A percentile compares a stretch with the other conserved stretches of the same genome.
phyloP scores from a whole-genome alignment of 108 stramenopile species.

The Craspedostauros australis region DNA sequence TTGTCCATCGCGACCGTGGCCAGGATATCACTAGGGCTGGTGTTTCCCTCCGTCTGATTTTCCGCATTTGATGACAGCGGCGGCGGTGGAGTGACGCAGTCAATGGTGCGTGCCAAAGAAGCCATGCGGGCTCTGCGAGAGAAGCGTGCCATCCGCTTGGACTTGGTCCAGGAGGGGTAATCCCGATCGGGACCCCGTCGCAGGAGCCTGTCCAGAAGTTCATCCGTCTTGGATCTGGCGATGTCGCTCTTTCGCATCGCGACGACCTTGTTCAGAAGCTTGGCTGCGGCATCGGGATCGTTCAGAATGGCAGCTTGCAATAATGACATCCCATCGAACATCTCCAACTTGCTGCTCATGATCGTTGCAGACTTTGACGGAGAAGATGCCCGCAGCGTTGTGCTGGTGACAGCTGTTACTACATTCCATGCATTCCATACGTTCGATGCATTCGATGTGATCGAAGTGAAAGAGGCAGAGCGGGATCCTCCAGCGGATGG shows the following conservation, averaged over 20 bases:
- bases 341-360: too few species aligned
- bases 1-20: background rate
- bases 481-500: too few species aligned
- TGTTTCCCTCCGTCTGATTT: too few species aligned
- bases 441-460: too few species aligned
- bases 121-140: constrained; percentile 44
- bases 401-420: too few species aligned
- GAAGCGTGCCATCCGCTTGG: constrained; percentile 25
- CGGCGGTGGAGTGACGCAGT: constrained; percentile 35
- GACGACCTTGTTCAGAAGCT: constrained; percentile 7
- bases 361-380: too few species aligned
- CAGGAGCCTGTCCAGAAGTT: constrained; percentile 18
- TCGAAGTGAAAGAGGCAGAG: too few species aligned
- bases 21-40: constrained; percentile 2
- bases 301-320: constrained; percentile 10
- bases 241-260: constrained; percentile 4
- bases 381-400: too few species aligned
- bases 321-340: background rate
- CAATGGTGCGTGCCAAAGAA: constrained; percentile 36
- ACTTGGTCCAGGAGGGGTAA: constrained; percentile 33
- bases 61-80: too few species aligned
- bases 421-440: too few species aligned
- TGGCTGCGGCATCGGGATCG: background rate
- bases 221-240: background rate
- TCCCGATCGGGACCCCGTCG: constrained; percentile 15